Evolutionary conservation across 2,329 filamentous ascomycete species (phyloP), one percentile per base, ranked within the genome.

Genomic region (Pseudodiploospora longispora): DNA sequence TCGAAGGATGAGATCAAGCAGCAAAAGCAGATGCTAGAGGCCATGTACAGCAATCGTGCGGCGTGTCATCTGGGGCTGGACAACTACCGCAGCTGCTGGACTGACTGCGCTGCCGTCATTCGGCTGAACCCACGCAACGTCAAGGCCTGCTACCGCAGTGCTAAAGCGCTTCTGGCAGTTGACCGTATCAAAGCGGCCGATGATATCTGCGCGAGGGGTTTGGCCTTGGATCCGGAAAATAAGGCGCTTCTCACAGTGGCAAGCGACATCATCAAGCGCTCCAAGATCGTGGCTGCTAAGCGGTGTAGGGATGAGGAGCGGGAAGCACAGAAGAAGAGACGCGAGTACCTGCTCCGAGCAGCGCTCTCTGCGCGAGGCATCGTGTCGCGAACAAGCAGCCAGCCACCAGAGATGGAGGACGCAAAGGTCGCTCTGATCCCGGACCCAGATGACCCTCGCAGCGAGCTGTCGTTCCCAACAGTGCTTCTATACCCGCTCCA

Each of bases 91-190:
- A 83, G 81, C 50, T 89, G 85, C 66, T 94, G 84, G 57, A 75
- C 84, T 39, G 93, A 97, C 71, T 93, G 90, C 64, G 85, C 83
- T 2, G 74, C 80, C 6, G 84, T 87, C 1, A 74, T 98, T 48
- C 78, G 81, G 34, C 71, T 96, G 47, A 94, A 96, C 65, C 76
- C 82, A 3, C 64, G 62, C 41, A 96, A 95, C 62, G 64, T 94
- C 57, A 98, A 98, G 69, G 91, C 93, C 1, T 88, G 83, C 67
- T 98, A 94, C 66, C 85, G 93, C 50, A 89, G 85, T 44, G 79
- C 85, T 3, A 74, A 75, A 47, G 91, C 93, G 4, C 76, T 95
- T 45, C 70, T 95, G 28, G 80, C 83, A 1, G 78, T 96, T 10
- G 83, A 86, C 61, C 87, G 87, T 57, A 70, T 94, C 44, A 64